Conservation (phyloP, 345 rosid genomes). For the Bruguiera parviflora region DNA sequence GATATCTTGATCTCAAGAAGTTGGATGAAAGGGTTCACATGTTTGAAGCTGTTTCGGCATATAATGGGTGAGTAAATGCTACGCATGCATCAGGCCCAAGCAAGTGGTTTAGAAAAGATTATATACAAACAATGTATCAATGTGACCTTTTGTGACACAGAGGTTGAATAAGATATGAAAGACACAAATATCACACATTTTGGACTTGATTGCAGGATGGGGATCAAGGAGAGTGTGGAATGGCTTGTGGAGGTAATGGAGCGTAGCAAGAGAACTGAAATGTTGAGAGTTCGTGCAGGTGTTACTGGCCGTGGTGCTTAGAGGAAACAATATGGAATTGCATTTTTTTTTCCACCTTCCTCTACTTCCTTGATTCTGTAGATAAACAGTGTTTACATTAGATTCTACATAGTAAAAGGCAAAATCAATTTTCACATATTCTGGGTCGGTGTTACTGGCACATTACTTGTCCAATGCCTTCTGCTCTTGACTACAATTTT, state of each 20-base stretch:
- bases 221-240: conserved; percentile 81
- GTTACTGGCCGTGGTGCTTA: conserved; percentile 35
- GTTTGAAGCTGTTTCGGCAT: conserved; percentile 89
- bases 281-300: conserved; percentile 70
- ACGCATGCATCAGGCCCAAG: too few relatives aligned
- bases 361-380: conserved; percentile 40
- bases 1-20: conserved; percentile 83
- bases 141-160: neutral
- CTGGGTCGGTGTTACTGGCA: neutral
- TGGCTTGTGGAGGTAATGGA: conserved; percentile 93
- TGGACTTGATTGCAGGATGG: conserved; percentile 49
- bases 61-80: conserved; percentile 66
- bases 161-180: neutral
- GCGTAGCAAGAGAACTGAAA: conserved; percentile 93
- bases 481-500: neutral
- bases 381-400: conserved; percentile 35
- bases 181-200: neutral
- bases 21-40: conserved; percentile 83
- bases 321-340: conserved; percentile 8
- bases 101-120: too few relatives aligned
- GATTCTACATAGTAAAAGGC: conserved; percentile 20
- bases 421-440: neutral
- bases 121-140: too few relatives aligned
- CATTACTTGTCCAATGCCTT: neutral
- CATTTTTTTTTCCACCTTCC: neutral